Percentiles rank a stretch among this genome's conserved stretches.
phyloP scores from a whole-genome alignment of 805 yeast species.

The Wickerhamomyces alni region DNA sequence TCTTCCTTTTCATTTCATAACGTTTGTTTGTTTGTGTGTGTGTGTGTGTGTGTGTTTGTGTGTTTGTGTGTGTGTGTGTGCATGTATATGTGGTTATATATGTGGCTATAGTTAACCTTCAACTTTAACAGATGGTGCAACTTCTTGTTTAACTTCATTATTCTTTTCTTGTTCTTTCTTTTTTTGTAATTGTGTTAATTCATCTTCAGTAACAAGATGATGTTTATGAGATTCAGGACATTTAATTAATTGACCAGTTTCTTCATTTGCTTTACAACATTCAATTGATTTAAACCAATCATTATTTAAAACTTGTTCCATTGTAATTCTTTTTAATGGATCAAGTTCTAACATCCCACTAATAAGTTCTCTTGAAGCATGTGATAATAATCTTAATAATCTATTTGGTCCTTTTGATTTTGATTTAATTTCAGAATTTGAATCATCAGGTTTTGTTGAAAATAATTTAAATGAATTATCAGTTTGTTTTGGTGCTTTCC shows the following conservation, averaged over 20 bases:
- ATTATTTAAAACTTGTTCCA: slow-evolving; percentile 49
- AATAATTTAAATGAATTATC: slow-evolving; percentile 76
- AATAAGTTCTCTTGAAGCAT: slow-evolving; percentile 54
- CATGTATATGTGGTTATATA: too few species aligned
- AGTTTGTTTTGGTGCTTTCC: slow-evolving; percentile 82
- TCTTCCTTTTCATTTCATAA: too few species aligned
- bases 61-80: too few species aligned
- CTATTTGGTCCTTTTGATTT: slow-evolving; percentile 64
- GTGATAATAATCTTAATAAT: slow-evolving; percentile 65
- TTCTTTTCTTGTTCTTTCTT: slow-evolving; percentile 27
- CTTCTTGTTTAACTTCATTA: slow-evolving; percentile 19
- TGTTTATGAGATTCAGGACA: slow-evolving; percentile 46
- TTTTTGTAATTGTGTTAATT: slow-evolving; percentile 37
- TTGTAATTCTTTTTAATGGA: slow-evolving; percentile 49
- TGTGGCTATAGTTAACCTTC: slow-evolving; percentile 7
- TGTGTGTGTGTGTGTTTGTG: too few species aligned
- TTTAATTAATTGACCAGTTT: slow-evolving; percentile 18
- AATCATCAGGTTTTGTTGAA: slow-evolving; percentile 32
- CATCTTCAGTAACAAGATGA: slow-evolving; percentile 65
- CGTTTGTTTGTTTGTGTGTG: too few species aligned
- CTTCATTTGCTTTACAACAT: slow-evolving; percentile 36
- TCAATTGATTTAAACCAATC: slow-evolving; percentile 55
- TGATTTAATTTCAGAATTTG: slow-evolving; percentile 27
- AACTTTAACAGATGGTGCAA: slow-evolving; percentile 10
- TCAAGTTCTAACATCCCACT: slow-evolving; percentile 59